Evolutionary conservation across 169 alveolate species (phyloP).

Genomic region (Plasmodium fragile): DNA sequence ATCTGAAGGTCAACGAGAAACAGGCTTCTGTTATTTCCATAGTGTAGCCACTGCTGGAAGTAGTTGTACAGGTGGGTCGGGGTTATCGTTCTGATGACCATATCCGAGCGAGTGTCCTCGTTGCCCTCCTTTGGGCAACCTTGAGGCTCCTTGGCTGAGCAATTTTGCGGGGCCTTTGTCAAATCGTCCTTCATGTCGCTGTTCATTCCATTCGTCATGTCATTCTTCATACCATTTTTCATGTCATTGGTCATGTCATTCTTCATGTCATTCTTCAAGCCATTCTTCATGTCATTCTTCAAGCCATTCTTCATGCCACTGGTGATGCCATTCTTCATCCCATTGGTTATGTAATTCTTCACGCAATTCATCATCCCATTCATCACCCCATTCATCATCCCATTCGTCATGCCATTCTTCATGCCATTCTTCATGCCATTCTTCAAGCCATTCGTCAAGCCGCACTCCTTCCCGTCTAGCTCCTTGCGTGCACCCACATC

Average conservation of each 20-base stretch:
- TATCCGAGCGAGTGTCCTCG: neutral
- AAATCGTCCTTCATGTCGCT: neutral
- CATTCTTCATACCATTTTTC: neutral
- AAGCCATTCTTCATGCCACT: neutral
- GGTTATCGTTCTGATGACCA: slow-evolving; percentile 15
- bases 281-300: neutral
- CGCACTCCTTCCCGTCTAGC: neutral
- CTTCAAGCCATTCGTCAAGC: neutral
- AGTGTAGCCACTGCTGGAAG: slow-evolving; percentile 34
- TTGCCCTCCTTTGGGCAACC: neutral
- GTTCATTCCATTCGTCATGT: neutral
- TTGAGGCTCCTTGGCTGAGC: neutral
- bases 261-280: neutral
- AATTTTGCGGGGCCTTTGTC: neutral
- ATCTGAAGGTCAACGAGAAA: slow-evolving; percentile 32
- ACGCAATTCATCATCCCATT: neutral
- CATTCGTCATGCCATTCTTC: neutral
- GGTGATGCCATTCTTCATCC: too few species aligned
- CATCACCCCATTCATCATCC: neutral
- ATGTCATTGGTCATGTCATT: too few species aligned
- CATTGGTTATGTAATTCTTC: neutral
- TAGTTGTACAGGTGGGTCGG: slow-evolving; percentile 53
- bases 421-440: neutral
- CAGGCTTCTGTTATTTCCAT: slow-evolving; percentile 28
- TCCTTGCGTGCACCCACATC: neutral